These are phyloP conservation scores for Apostasia shenzhenica DNA, from an alignment of 106 monocot species.

Conservation along the genomic window DNA sequence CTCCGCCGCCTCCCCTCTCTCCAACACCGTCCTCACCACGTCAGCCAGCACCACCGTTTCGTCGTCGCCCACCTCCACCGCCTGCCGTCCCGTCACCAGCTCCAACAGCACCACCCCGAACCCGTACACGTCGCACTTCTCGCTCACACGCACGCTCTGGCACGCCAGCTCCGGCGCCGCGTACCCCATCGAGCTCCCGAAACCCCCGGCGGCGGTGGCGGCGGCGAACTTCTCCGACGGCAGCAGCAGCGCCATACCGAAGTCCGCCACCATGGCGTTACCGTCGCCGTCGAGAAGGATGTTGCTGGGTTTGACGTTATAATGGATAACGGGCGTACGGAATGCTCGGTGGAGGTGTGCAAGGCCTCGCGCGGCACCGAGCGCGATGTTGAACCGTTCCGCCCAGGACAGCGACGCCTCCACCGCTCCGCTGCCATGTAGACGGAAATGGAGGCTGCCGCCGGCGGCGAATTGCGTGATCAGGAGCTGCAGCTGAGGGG, in stretches of 20 bases:
- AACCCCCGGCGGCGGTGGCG: constrained; percentile 32
- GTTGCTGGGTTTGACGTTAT: constrained; percentile 81
- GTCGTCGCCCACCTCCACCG: constrained; percentile 69
- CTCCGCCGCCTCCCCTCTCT: constrained; percentile 58
- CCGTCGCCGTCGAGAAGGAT: constrained; percentile 52
- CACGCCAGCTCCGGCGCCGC: constrained; percentile 83
- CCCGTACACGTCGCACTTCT: constrained; percentile 87
- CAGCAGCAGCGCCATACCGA: constrained; percentile 66
- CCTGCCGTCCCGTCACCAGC: constrained; percentile 77
- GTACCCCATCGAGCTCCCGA: constrained; percentile 58
- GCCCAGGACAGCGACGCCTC: constrained; percentile 45
- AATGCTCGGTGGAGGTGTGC: constrained; percentile 76
- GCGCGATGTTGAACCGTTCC: constrained; percentile 59
- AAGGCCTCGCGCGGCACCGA: constrained; percentile 62
- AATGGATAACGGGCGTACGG: constrained; percentile 79
- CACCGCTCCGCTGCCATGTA: constrained; percentile 21
- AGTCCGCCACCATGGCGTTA: constrained; percentile 59
- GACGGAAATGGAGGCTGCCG: constrained; percentile 50
- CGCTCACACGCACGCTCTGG: constrained; percentile 62
- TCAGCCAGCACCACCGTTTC: constrained; percentile 72
- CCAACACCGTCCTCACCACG: constrained; percentile 48
- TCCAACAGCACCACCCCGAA: constrained; percentile 77
- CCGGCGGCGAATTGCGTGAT: constrained; percentile 57
- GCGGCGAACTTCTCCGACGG: constrained; percentile 30
- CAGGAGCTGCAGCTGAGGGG: constrained; percentile 81